Conservation (phyloP, 805 yeast genomes). For the Metschnikowia cerradonensis region DNA sequence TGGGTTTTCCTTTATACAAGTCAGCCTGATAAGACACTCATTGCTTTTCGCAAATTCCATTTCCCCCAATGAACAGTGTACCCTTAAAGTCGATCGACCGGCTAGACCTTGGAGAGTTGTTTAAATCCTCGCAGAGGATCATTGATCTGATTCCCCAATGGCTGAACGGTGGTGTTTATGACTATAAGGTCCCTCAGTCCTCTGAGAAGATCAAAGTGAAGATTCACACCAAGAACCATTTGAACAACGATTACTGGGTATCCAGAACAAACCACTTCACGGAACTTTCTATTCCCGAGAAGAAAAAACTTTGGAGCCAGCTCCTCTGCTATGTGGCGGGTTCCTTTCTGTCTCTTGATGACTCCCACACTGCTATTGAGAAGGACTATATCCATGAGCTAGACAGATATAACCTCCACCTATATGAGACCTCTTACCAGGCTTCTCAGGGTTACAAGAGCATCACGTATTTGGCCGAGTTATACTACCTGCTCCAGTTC, state of each 20-base stretch:
- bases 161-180: slow-evolving; percentile 11
- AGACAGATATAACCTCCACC: slow-evolving; percentile 21
- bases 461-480: slow-evolving; percentile 28
- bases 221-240: slow-evolving; percentile 9
- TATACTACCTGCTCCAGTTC: slow-evolving; percentile 33
- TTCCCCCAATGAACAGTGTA: slow-evolving; percentile 11
- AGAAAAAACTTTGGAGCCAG: slow-evolving; percentile 9
- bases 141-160: slow-evolving; percentile 12
- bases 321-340: slow-evolving; percentile 13
- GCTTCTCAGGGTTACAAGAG: slow-evolving; percentile 14
- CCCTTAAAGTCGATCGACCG: slow-evolving; percentile 12
- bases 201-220: slow-evolving; percentile 12
- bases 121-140: slow-evolving; percentile 9
- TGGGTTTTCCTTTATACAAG: background rate
- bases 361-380: slow-evolving; percentile 36
- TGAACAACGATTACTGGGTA: slow-evolving; percentile 18
- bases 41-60: slow-evolving; percentile 1
- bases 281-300: slow-evolving; percentile 11
- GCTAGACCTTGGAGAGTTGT: slow-evolving; percentile 10
- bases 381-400: slow-evolving; percentile 33
- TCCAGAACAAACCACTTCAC: slow-evolving; percentile 15
- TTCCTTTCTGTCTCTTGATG: slow-evolving; percentile 13
- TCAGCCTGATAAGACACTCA: background rate
- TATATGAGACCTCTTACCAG: slow-evolving; percentile 8
- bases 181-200: slow-evolving; percentile 15